Evolutionary conservation across 2,329 filamentous ascomycete species (phyloP).

Genomic region (Ustulina deusta): DNA sequence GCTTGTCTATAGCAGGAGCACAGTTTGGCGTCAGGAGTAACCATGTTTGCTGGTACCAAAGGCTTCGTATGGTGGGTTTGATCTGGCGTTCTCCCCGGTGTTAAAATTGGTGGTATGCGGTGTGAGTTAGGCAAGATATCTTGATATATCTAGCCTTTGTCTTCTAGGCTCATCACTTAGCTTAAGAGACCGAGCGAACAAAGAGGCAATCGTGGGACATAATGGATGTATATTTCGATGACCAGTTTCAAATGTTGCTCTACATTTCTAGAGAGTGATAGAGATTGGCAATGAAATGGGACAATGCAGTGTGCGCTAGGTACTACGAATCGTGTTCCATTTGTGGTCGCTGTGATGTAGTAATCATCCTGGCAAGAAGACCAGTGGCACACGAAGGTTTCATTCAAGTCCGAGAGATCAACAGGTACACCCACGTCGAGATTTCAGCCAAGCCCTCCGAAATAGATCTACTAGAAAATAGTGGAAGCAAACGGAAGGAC

Average conservation of each 20-base stretch:
- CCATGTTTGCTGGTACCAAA: constrained; percentile 13
- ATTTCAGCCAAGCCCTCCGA: background rate
- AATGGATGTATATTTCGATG: constrained; percentile 9
- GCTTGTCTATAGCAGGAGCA: constrained; percentile 17
- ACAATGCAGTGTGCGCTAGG: constrained; percentile 2
- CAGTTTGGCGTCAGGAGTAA: constrained; percentile 35
- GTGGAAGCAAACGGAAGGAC: background rate
- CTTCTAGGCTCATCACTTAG: background rate
- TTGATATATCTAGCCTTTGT: background rate
- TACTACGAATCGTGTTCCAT: background rate
- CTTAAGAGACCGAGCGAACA: background rate
- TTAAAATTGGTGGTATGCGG: background rate
- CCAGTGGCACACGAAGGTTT: background rate
- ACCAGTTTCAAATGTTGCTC: constrained; percentile 12
- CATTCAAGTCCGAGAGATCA: background rate
- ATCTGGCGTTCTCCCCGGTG: background rate
- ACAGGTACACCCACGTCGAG: background rate
- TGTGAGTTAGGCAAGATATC: background rate
- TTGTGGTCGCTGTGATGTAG: background rate
- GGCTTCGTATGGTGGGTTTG: background rate
- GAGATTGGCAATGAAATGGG: background rate
- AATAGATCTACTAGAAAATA: background rate
- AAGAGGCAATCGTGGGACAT: background rate
- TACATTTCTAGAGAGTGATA: background rate
- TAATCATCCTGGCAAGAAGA: background rate